phyloP scores from a whole-genome alignment of 2,329 filamentous ascomycete species.

The Xylaria polymorpha region DNA sequence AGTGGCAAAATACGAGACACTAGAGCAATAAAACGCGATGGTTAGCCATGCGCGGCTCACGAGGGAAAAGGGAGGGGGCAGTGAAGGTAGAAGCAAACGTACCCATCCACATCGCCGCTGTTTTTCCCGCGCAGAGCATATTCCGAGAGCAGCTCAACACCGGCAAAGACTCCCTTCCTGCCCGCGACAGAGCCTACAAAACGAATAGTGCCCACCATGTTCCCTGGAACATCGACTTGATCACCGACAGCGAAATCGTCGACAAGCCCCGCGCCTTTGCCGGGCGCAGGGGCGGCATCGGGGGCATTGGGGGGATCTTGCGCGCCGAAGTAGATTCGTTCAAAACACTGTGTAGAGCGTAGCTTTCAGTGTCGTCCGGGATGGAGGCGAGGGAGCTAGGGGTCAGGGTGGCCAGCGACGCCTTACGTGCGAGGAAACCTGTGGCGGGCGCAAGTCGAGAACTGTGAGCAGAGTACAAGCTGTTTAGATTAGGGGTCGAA shows the following conservation, averaged over 20 bases:
- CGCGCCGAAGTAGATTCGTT: conserved; percentile 49
- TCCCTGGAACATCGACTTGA: conserved; percentile 88
- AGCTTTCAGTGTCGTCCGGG: conserved; percentile 73
- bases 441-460: conserved; percentile 57
- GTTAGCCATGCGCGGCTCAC: conserved; percentile 36
- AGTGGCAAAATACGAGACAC: conserved; percentile 83
- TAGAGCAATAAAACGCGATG: conserved; percentile 50
- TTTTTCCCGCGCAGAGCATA: conserved; percentile 91
- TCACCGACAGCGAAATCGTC: conserved; percentile 79
- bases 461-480: conserved; percentile 60
- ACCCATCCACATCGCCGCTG: conserved; percentile 95
- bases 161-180: conserved; percentile 91
- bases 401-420: conserved; percentile 76
- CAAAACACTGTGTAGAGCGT: conserved; percentile 68
- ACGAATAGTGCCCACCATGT: conserved; percentile 89
- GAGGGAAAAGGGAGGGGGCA: conserved; percentile 9
- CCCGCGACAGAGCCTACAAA: conserved; percentile 89
- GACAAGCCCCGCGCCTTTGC: conserved; percentile 58
- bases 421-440: conserved; percentile 72
- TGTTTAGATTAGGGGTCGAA: conserved; percentile 70
- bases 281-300: conserved; percentile 66
- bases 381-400: conserved; percentile 71
- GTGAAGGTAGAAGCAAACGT: conserved; percentile 40
- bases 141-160: conserved; percentile 86
- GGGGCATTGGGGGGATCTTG: conserved; percentile 51